phyloP scores from a whole-genome alignment of 2,329 filamentous ascomycete genomes.

The Fusarium ramigenum region DNA sequence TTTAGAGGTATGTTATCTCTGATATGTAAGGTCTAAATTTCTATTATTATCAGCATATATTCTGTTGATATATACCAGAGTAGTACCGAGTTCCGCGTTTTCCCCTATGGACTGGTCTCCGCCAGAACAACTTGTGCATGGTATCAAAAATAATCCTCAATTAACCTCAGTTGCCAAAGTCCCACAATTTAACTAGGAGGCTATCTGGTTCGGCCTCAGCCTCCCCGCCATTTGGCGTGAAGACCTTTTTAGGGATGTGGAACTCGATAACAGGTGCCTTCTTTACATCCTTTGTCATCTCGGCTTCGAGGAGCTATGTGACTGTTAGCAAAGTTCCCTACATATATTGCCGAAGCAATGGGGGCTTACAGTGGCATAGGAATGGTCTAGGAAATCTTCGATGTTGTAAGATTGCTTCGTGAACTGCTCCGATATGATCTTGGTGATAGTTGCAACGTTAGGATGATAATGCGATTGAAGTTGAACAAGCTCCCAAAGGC shows the following conservation, averaged over 20 bases:
- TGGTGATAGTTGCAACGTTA: constrained; percentile 92
- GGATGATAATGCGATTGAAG: constrained; percentile 95
- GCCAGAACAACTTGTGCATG: neutral
- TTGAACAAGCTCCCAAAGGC: constrained; percentile 93
- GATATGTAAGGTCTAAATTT: neutral
- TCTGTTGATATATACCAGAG: neutral
- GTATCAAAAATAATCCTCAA: neutral
- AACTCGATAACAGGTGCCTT: constrained; percentile 91
- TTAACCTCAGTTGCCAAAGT: constrained; percentile 54
- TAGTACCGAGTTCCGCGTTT: neutral
- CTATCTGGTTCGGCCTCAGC: constrained; percentile 60
- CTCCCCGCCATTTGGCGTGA: constrained; percentile 62
- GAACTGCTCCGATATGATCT: constrained; percentile 95
- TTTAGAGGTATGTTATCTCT: neutral
- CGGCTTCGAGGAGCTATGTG: constrained; percentile 80
- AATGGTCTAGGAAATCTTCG: constrained; percentile 98
- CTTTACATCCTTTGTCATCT: constrained; percentile 83
- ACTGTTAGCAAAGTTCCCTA: neutral
- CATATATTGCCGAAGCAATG: neutral
- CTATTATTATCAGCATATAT: neutral
- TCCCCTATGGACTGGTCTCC: neutral
- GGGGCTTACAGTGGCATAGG: constrained; percentile 77
- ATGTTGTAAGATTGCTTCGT: constrained; percentile 94
- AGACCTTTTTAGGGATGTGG: constrained; percentile 89
- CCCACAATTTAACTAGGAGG: constrained; percentile 69